Percentiles rank a stretch among this genome's conserved stretches.
Evolutionary conservation across 805 yeast genomes (phyloP).

Genomic region (Jamesozyma piceae): DNA sequence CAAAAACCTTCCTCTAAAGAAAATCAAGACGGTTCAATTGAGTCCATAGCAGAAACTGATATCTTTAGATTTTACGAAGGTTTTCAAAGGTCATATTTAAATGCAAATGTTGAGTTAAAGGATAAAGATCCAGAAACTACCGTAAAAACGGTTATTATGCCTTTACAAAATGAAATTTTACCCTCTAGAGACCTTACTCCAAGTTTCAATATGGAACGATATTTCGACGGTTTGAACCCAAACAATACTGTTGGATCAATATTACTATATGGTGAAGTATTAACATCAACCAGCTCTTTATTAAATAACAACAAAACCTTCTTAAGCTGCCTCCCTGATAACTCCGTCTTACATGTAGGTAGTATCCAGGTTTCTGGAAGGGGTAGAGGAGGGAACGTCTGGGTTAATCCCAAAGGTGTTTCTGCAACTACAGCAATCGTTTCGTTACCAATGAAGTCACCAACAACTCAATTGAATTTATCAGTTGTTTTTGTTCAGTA

Average conservation of each 20-base stretch:
- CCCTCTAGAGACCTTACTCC: conserved; percentile 58
- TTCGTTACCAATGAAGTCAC: conserved; percentile 40
- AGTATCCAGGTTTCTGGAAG: conserved; percentile 82
- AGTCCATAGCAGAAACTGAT: conserved; percentile 32
- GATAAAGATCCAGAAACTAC: conserved; percentile 47
- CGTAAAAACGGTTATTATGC: conserved; percentile 41
- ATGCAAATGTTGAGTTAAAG: conserved; percentile 8
- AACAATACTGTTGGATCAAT: conserved; percentile 47
- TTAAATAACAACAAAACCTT: conserved; percentile 63
- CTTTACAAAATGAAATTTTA: conserved; percentile 33
- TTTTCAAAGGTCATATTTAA: conserved; percentile 6
- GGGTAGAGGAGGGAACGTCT: conserved; percentile 89
- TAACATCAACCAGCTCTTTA: conserved; percentile 76
- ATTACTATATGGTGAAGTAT: conserved; percentile 74
- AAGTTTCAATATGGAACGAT: conserved; percentile 55
- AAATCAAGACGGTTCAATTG: conserved; percentile 33
- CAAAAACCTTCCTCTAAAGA: conserved; percentile 25
- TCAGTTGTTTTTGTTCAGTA: conserved; percentile 82
- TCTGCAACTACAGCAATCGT: conserved; percentile 70
- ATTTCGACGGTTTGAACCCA: conserved; percentile 34
- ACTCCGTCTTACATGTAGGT: conserved; percentile 39
- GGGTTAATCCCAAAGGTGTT: conserved; percentile 94
- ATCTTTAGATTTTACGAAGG: conserved; percentile 18
- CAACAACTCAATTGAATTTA: conserved; percentile 36
- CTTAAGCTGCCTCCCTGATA: conserved; percentile 38